A percentile compares a stretch with the other conserved stretches of the same genome.
These are phyloP conservation scores for Botrytis squamosa DNA, from an alignment of 2,329 filamentous ascomycete species.

Conservation along the genomic window DNA sequence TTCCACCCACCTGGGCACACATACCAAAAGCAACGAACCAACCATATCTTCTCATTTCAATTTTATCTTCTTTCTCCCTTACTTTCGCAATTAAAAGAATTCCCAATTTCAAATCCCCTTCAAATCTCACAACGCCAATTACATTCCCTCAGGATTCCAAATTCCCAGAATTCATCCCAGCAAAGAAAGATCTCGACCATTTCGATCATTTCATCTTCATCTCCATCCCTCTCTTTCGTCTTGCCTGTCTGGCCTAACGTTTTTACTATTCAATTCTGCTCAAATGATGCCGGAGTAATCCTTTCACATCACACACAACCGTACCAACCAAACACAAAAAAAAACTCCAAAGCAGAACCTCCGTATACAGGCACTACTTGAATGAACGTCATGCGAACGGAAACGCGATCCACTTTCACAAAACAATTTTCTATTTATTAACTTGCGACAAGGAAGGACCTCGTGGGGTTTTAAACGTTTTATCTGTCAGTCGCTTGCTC, in stretches of 20 bases:
- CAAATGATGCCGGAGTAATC: not conserved
- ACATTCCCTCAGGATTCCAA: conserved; percentile 12
- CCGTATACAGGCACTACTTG: not conserved
- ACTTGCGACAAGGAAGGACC: conserved; percentile 22
- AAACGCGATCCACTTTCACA: conserved; percentile 16
- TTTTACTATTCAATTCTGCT: not conserved
- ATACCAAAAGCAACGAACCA: conserved; percentile 15
- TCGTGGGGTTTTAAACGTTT: conserved; percentile 15
- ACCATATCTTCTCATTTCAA: conserved; percentile 15
- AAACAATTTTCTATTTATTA: conserved; percentile 19
- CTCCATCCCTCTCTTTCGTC: not conserved
- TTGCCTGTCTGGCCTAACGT: conserved; percentile 7
- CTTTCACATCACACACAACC: not conserved
- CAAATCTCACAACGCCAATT: conserved; percentile 5
- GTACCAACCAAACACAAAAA: not conserved
- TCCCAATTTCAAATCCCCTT: conserved; percentile 6
- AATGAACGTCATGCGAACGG: conserved; percentile 20
- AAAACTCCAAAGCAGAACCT: not conserved
- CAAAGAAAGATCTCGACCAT: not conserved
- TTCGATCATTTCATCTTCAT: not conserved
- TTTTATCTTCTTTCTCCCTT: conserved; percentile 15
- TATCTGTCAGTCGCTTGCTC: not conserved
- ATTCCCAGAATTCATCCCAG: not conserved
- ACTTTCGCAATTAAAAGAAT: conserved; percentile 21
- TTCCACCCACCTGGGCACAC: not conserved